These are phyloP conservation scores for Colletotrichum somersetense DNA, from an alignment of 2,329 filamentous ascomycete genomes.

Conservation along the genomic window DNA sequence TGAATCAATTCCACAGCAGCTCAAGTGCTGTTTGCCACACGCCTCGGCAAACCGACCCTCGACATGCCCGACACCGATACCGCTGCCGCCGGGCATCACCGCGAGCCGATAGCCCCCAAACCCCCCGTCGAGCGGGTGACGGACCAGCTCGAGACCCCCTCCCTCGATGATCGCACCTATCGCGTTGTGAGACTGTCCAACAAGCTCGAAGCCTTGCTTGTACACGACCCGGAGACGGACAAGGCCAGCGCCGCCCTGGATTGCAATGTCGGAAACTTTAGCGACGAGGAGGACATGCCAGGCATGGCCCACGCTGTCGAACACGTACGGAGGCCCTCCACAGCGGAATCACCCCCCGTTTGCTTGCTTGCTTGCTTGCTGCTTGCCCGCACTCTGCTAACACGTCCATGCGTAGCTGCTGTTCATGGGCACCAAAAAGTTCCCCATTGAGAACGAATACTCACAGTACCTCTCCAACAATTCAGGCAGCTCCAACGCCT, in stretches of 20 bases:
- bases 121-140: conserved; percentile 63
- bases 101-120: conserved; percentile 47
- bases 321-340: conserved; percentile 67
- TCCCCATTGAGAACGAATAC: conserved; percentile 95
- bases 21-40: conserved; percentile 1
- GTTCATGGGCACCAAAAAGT: conserved; percentile 99
- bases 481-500: conserved; percentile 94
- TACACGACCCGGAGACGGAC: conserved; percentile 95
- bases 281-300: conserved; percentile 89
- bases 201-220: conserved; percentile 88
- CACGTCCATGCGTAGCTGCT: conserved; percentile 66
- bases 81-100: conserved; percentile 41
- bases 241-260: conserved; percentile 97
- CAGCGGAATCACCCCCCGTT: background rate
- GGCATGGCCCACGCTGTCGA: conserved; percentile 97
- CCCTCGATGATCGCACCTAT: conserved; percentile 88
- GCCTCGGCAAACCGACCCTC: conserved; percentile 16
- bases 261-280: conserved; percentile 96
- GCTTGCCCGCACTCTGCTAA: conserved; percentile 34
- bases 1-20: conserved; percentile 5
- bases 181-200: conserved; percentile 88
- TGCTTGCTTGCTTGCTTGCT: background rate
- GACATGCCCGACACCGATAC: conserved; percentile 45
- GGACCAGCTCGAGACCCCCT: conserved; percentile 83
- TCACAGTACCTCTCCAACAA: conserved; percentile 91